Conservation (phyloP, 306 rosid genomes). For the Citrullus colocynthis region DNA sequence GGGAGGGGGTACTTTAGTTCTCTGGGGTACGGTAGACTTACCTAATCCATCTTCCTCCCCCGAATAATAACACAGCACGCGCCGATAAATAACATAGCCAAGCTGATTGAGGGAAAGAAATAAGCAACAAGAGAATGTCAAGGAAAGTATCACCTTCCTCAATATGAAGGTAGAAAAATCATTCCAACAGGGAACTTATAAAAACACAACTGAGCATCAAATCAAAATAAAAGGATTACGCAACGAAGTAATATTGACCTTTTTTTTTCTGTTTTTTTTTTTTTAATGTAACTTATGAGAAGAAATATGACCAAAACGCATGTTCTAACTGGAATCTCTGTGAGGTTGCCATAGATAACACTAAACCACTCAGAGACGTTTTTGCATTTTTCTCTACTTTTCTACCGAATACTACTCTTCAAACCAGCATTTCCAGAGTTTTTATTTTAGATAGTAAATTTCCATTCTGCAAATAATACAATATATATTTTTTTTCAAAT, state of each 20-base stretch:
- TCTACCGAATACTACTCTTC: not conserved
- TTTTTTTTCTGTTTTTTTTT: not conserved
- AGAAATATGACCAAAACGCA: not conserved
- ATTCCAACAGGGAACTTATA: not conserved
- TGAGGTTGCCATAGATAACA: not conserved
- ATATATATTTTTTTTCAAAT: not conserved
- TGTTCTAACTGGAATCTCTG: not conserved
- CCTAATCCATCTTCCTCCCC: slow-evolving; percentile 99
- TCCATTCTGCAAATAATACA: not conserved
- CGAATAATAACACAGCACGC: slow-evolving; percentile 85
- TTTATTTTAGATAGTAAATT: not conserved
- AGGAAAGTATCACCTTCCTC: not conserved
- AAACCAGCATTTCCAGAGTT: not conserved
- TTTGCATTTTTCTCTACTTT: not conserved
- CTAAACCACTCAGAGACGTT: not conserved
- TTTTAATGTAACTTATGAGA: not conserved
- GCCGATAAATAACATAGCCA: slow-evolving; percentile 86
- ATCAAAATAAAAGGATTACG: not conserved
- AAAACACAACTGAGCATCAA: not conserved
- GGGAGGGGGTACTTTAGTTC: not conserved
- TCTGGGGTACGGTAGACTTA: slow-evolving; percentile 11
- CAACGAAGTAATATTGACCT: not conserved
- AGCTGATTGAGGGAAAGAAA: slow-evolving; percentile 40
- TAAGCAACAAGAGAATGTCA: not conserved
- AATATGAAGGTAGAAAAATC: not conserved